These are phyloP conservation scores for Apiotrichum gamsii DNA, from an alignment of 1,284 basidiomycete genomes.

Conservation along the genomic window DNA sequence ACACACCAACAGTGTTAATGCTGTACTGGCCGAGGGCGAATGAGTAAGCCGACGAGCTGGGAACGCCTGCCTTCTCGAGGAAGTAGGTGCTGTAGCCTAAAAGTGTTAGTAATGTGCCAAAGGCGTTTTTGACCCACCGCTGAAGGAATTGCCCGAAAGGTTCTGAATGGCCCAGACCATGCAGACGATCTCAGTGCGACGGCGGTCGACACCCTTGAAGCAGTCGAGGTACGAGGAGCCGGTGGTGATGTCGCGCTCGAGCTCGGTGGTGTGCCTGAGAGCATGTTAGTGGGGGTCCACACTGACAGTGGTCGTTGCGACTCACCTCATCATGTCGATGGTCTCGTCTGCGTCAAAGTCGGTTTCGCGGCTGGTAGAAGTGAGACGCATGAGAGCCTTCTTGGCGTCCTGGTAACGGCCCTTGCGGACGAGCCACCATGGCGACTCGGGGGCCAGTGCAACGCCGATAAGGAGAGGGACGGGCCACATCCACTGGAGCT, in stretches of 20 bases:
- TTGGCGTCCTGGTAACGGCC: conserved; percentile 49
- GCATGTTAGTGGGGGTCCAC: no score
- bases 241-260: conserved; percentile 32
- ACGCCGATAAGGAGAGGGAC: conserved; percentile 37
- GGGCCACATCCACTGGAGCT: conserved; percentile 39
- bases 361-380: conserved; percentile 30
- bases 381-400: conserved; percentile 43
- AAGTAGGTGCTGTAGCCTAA: conserved; percentile 45
- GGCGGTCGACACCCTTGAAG: conserved; percentile 45
- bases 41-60: conserved; percentile 41
- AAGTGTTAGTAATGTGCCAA: conserved; percentile 34
- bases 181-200: conserved; percentile 45
- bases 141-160: conserved; percentile 17
- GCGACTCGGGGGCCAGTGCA: conserved; percentile 24
- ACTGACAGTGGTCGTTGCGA: no score
- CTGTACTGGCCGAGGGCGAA: conserved; percentile 45
- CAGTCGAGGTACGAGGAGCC: conserved; percentile 48
- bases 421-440: conserved; percentile 23
- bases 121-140: no score
- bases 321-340: conserved; percentile 45
- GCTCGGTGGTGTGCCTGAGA: conserved; percentile 38
- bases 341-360: conserved; percentile 46
- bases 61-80: conserved; percentile 48
- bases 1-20: conserved; percentile 34
- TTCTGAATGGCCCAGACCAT: conserved; percentile 27